phyloP scores from a whole-genome alignment of 805 yeast species.

The Yamadazyma endophytica region DNA sequence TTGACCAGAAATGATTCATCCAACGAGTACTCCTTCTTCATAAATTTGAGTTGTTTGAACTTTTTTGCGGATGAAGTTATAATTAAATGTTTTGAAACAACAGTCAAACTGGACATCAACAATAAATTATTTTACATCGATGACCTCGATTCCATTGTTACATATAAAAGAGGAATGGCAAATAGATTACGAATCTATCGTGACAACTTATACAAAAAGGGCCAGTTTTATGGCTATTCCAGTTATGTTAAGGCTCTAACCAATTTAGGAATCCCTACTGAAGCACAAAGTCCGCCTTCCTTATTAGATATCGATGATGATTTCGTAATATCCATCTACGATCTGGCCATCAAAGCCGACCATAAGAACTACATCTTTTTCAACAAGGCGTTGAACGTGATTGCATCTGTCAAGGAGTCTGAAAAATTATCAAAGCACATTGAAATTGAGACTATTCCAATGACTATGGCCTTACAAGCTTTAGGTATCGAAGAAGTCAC shows the following conservation, averaged over 20 bases:
- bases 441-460: conserved; percentile 30
- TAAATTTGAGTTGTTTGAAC: conserved; percentile 24
- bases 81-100: conserved; percentile 36
- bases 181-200: conserved; percentile 24
- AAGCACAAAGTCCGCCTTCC: conserved; percentile 1
- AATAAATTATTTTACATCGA: conserved; percentile 36
- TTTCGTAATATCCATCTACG: conserved; percentile 31
- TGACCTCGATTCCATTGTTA: conserved; percentile 22
- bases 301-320: conserved; percentile 25
- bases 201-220: conserved; percentile 17
- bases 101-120: conserved; percentile 26
- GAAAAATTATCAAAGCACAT: conserved; percentile 17
- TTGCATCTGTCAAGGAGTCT: conserved; percentile 24
- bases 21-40: conserved; percentile 21
- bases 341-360: conserved; percentile 24
- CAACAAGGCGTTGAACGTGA: conserved; percentile 23
- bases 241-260: conserved; percentile 31
- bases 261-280: conserved; percentile 24
- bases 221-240: conserved; percentile 28
- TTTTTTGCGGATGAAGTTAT: conserved; percentile 38
- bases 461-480: conserved; percentile 29
- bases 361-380: conserved; percentile 34
- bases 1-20: conserved; percentile 15
- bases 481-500: conserved; percentile 39
- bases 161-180: conserved; percentile 7